Evolutionary conservation across 805 yeast genomes (phyloP), one percentile per base, ranked within the genome.

Genomic region (Lipomyces starkeyi): DNA sequence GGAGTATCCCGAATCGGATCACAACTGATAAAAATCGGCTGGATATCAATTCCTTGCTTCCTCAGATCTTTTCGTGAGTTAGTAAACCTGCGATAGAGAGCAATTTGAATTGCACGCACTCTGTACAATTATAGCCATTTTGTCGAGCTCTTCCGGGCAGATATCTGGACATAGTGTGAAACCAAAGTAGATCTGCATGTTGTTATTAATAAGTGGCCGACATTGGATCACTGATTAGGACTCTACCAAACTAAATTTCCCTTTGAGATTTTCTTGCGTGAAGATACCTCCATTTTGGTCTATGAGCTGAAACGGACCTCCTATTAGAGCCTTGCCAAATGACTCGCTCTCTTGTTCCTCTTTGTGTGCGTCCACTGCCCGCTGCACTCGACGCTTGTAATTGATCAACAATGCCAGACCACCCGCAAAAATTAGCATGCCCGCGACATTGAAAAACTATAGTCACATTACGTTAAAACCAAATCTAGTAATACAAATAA

Each of bases 131-230:
- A 87, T 83, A 3, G 97, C 94, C 76, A 95, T 84, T 76, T 94
- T 91, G 78, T 95, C 99, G 68, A 95, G 85, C 78, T 95, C 99
- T 78, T 95, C 99, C 11, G 99, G 99, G 79, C 99, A 95, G 63
- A 95, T 93, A 80, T 95, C 99, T 6, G 99, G 99, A 80, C 99
- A 95, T 80, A 93, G 93, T 3, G 97, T 91, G 82, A 95, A 95
- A 0, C 99, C 99, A 80, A 95, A 95, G 78, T 95, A 95, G n/a
- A 94, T 62, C 70, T 70, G 37, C 27, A 14, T n/a, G 20, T 8
- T 35, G 20, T 34, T n/a, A 52, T 17, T 35, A 17, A 34, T 20
- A 35, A 22, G 11, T 14, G 55, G 11, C 14, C 8, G 55, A 17
- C 13, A 25, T 35, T 13, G 20, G 34, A 14, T 14, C 29, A 17